Conservation (phyloP, 371 early-diverging fungal species). For the Entomophthora muscae region DNA sequence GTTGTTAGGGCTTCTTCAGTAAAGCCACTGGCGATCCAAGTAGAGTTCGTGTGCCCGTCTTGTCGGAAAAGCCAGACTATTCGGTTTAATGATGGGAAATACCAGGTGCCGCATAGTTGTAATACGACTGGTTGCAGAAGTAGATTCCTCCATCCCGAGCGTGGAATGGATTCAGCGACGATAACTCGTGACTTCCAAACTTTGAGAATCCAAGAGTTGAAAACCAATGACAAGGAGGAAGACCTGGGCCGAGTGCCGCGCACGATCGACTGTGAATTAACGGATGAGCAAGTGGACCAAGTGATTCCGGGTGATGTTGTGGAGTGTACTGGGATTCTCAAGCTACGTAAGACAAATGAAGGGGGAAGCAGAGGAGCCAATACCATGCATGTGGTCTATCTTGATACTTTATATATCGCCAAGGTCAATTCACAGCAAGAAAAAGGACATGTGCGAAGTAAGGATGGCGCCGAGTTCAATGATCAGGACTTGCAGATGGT, state of each 20-base stretch:
- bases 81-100: constrained; percentile 24
- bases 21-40: constrained; percentile 24
- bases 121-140: constrained; percentile 22
- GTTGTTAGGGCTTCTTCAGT: constrained; percentile 18
- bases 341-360: constrained; percentile 41
- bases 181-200: constrained; percentile 47
- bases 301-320: constrained; percentile 98
- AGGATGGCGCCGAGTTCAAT: constrained; percentile 36
- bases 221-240: constrained; percentile 38
- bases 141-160: constrained; percentile 22
- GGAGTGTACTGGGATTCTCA: constrained; percentile 79
- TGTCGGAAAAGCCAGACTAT: constrained; percentile 22
- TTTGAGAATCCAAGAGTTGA: constrained; percentile 53
- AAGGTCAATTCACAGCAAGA: constrained; percentile 19
- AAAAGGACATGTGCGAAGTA: constrained; percentile 15
- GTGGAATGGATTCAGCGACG: constrained; percentile 23
- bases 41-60: constrained; percentile 24
- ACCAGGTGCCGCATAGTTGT: constrained; percentile 21
- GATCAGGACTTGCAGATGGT: constrained; percentile 71
- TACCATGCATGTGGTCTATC: constrained; percentile 47
- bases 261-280: constrained; percentile 87
- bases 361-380: constrained; percentile 44
- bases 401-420: constrained; percentile 36
- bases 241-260: constrained; percentile 93
- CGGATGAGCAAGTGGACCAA: constrained; percentile 87